phyloP scores from a whole-genome alignment of 2,329 filamentous ascomycete genomes.

The Colletotrichum sidae region DNA sequence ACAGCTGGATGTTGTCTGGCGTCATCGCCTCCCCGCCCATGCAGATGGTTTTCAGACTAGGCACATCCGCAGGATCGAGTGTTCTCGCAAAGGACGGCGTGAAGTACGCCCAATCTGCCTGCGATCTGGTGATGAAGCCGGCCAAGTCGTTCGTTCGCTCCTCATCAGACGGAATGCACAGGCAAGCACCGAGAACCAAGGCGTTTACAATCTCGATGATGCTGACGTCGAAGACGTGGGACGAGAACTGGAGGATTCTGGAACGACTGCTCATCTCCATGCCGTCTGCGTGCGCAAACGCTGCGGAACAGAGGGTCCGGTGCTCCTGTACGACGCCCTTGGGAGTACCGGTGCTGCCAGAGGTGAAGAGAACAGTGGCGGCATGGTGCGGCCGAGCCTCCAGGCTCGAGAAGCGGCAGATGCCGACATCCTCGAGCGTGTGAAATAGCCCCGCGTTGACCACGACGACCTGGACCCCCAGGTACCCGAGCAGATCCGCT shows the following conservation, averaged over 20 bases:
- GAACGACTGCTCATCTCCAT: constrained; percentile 19
- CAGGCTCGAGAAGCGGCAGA: constrained; percentile 6
- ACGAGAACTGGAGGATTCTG: constrained; percentile 38
- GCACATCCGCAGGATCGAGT: constrained; percentile 11
- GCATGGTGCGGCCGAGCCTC: constrained; percentile 19
- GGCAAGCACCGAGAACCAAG: constrained; percentile 50
- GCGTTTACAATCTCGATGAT: constrained; percentile 52
- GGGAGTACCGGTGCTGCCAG: constrained; percentile 63
- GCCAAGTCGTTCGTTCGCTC: constrained; percentile 47
- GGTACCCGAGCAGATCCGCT: neutral
- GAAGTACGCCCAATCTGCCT: constrained; percentile 30
- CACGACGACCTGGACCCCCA: constrained; percentile 1
- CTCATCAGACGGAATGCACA: constrained; percentile 52
- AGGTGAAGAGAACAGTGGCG: constrained; percentile 61
- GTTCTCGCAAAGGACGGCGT: constrained; percentile 30
- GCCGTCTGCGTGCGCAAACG: constrained; percentile 7
- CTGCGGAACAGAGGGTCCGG: constrained; percentile 41
- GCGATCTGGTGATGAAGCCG: constrained; percentile 11
- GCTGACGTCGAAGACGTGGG: constrained; percentile 53
- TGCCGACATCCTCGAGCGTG: constrained; percentile 2
- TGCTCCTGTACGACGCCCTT: constrained; percentile 60
- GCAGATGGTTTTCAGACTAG: constrained; percentile 22
- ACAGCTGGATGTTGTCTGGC: constrained; percentile 8
- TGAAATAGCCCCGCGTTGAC: constrained; percentile 2
- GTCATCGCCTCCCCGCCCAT: constrained; percentile 32